Percentiles rank a stretch among this genome's conserved stretches.
Evolutionary conservation across 495 filamentous ascomycete species (phyloP).

Genomic region (Xylaria longipes): DNA sequence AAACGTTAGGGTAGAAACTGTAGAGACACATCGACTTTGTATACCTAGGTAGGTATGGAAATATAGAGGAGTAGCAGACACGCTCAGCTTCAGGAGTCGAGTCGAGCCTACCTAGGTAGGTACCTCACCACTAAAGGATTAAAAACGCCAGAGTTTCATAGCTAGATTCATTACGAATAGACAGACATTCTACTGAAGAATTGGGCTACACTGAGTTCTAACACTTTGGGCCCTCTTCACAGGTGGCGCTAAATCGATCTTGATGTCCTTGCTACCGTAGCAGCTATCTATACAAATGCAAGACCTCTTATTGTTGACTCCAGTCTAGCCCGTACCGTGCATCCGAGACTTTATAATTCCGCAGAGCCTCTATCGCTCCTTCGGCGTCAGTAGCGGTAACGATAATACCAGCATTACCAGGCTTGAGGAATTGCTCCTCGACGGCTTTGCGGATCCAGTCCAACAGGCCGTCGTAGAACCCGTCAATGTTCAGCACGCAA

Average conservation of each 20-base stretch:
- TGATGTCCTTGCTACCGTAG: neutral
- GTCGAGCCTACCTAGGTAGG: neutral
- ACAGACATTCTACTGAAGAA: neutral
- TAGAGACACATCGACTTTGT: neutral
- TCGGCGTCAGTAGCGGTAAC: constrained; percentile 74
- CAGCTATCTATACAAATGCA: constrained; percentile 26
- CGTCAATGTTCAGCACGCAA: constrained; percentile 82
- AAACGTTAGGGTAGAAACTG: neutral
- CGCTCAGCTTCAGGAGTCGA: neutral
- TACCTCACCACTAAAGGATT: neutral
- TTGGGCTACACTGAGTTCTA: neutral
- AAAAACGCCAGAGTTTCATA: neutral
- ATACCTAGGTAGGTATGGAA: too few species aligned
- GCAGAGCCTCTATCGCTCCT: constrained; percentile 72
- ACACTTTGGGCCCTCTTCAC: neutral
- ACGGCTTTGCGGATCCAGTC: constrained; percentile 83
- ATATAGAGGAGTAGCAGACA: neutral
- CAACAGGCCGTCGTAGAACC: constrained; percentile 88
- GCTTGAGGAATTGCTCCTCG: constrained; percentile 73
- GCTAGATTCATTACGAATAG: neutral
- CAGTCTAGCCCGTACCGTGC: constrained; percentile 82
- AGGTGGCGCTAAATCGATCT: neutral
- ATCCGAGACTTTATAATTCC: constrained; percentile 75
- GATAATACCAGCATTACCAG: constrained; percentile 73
- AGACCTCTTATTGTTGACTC: constrained; percentile 63